These are phyloP conservation scores for Globisporangium solare DNA, from an alignment of 352 stramenopile genomes.

Conservation along the genomic window DNA sequence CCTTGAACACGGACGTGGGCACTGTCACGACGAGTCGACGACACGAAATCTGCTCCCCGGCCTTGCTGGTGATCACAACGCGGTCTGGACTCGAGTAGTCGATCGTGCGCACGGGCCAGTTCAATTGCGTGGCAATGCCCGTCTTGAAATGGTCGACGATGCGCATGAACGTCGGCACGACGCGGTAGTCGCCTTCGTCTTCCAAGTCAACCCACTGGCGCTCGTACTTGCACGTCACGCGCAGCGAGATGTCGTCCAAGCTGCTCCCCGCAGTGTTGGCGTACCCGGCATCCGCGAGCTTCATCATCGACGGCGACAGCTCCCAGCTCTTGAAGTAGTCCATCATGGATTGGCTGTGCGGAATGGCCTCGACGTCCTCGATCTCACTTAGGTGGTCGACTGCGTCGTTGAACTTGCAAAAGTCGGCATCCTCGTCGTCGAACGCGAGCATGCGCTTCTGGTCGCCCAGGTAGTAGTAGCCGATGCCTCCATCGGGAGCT, in stretches of 20 bases:
- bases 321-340: constrained; percentile 65
- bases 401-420: constrained; percentile 66
- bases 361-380: constrained; percentile 56
- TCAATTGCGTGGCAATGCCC: constrained; percentile 42
- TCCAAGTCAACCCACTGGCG: constrained; percentile 81
- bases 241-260: constrained; percentile 72
- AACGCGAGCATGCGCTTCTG: constrained; percentile 78
- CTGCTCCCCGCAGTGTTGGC: constrained; percentile 71
- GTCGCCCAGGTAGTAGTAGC: constrained; percentile 86
- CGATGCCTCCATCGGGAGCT: constrained; percentile 69
- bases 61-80: constrained; percentile 54
- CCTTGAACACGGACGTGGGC: constrained; percentile 67
- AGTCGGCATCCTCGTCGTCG: constrained; percentile 64
- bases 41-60: constrained; percentile 55
- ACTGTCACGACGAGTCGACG: constrained; percentile 66
- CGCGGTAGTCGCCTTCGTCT: constrained; percentile 75
- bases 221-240: constrained; percentile 75
- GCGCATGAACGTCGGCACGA: constrained; percentile 62
- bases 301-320: constrained; percentile 75
- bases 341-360: constrained; percentile 59
- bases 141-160: constrained; percentile 57
- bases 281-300: constrained; percentile 74
- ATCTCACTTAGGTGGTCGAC: constrained; percentile 61
- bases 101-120: constrained; percentile 52
- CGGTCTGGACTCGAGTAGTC: constrained; percentile 46